Evolutionary conservation across 371 early-diverging fungal species (phyloP).

Genomic region (Lichtheimia hyalospora): DNA sequence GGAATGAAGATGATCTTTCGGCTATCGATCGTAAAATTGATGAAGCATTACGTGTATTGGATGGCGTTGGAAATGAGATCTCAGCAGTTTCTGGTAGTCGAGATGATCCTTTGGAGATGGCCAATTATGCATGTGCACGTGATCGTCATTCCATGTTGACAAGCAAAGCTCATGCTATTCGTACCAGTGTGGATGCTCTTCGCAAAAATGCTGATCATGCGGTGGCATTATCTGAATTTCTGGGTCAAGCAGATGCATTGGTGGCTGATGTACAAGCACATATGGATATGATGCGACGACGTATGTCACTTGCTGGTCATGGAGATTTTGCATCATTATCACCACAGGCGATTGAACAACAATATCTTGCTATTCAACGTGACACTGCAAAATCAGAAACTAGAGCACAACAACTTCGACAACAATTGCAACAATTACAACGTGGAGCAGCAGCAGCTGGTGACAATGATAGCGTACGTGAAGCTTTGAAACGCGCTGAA

Average conservation of each 20-base stretch:
- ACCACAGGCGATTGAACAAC: constrained; percentile 17
- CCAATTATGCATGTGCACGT: constrained; percentile 45
- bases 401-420: constrained; percentile 15
- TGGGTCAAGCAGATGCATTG: constrained; percentile 25
- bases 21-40: constrained; percentile 20
- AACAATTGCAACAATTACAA: constrained; percentile 19
- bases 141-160: constrained; percentile 28
- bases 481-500: constrained; percentile 23
- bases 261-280: constrained; percentile 23
- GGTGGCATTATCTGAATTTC: constrained; percentile 28
- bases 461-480: constrained; percentile 13
- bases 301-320: constrained; percentile 24
- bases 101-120: constrained; percentile 43
- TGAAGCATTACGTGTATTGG: constrained; percentile 21
- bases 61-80: constrained; percentile 24
- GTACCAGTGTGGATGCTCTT: constrained; percentile 21
- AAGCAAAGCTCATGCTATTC: constrained; percentile 18
- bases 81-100: constrained; percentile 15
- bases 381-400: constrained; percentile 21
- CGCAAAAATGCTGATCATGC: constrained; percentile 32
- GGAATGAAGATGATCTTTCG: constrained; percentile 18
- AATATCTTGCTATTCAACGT: constrained; percentile 16
- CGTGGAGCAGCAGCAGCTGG: constrained; percentile 14
- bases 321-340: constrained; percentile 24
- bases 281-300: constrained; percentile 24